These are phyloP conservation scores for Lasiosphaeriaceae sp. DNA, from an alignment of 495 filamentous ascomycete species.

Conservation along the genomic window DNA sequence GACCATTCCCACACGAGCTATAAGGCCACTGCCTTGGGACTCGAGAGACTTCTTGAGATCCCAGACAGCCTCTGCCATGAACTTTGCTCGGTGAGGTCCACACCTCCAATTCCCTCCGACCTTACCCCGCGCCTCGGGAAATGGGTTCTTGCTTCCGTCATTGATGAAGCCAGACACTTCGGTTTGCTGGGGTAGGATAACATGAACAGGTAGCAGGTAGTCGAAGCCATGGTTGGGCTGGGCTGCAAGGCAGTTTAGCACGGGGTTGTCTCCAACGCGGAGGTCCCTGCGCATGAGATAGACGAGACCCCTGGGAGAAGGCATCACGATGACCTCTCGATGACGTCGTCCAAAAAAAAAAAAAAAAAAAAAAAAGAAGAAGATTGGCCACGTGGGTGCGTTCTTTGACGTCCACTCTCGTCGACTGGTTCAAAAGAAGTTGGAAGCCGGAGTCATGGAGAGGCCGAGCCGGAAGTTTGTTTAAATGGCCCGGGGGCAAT, in stretches of 20 bases:
- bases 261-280: constrained; percentile 63
- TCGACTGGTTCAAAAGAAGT: neutral
- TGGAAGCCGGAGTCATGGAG: neutral
- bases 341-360: neutral
- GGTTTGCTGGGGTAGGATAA: constrained; percentile 61
- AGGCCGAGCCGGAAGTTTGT: neutral
- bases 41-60: constrained; percentile 57
- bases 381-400: neutral
- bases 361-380: neutral
- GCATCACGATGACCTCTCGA: constrained; percentile 22
- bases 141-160: constrained; percentile 45
- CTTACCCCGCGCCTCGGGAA: constrained; percentile 52
- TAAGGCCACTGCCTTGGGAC: constrained; percentile 53
- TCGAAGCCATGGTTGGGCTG: constrained; percentile 50
- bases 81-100: constrained; percentile 63
- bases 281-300: constrained; percentile 65
- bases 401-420: neutral
- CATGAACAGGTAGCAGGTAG: constrained; percentile 62
- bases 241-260: constrained; percentile 52
- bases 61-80: constrained; percentile 64
- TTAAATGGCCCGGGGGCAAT: neutral
- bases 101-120: constrained; percentile 62
- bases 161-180: constrained; percentile 66
- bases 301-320: constrained; percentile 46
- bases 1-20: constrained; percentile 57